Percentiles rank a stretch among this genome's conserved stretches.
Evolutionary conservation across 2,329 filamentous ascomycete species (phyloP).

Genomic region (Myriosclerotinia duriaeana): DNA sequence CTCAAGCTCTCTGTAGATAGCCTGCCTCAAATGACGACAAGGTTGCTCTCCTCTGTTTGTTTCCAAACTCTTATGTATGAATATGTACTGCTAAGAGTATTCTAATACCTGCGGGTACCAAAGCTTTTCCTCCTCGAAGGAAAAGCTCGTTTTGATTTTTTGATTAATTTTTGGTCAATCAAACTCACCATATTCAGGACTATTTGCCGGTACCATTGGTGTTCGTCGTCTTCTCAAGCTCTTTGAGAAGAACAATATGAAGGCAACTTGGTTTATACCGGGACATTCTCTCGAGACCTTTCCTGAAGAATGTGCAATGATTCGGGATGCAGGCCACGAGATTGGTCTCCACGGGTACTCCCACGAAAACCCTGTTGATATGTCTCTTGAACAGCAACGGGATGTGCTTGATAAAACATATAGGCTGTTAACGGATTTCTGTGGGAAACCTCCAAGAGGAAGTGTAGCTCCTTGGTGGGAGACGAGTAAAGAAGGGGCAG

Average conservation of each 20-base stretch:
- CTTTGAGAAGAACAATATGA: conserved; percentile 71
- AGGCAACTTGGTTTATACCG: conserved; percentile 65
- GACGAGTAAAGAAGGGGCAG: conserved; percentile 64
- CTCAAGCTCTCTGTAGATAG: neutral
- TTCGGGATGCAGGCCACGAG: conserved; percentile 64
- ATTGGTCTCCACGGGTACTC: conserved; percentile 69
- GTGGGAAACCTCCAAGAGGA: conserved; percentile 69
- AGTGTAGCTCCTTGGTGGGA: conserved; percentile 78
- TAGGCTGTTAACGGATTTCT: conserved; percentile 67
- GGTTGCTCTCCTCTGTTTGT: neutral
- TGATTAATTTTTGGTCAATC: neutral
- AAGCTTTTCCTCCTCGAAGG: neutral
- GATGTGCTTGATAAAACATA: conserved; percentile 75
- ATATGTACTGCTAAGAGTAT: neutral
- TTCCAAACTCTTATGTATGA: neutral
- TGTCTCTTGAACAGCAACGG: conserved; percentile 72
- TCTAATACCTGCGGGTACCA: neutral
- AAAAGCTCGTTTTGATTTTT: neutral
- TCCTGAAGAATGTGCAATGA: conserved; percentile 61
- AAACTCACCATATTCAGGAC: conserved; percentile 42
- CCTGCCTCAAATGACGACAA: neutral
- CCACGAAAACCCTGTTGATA: conserved; percentile 69
- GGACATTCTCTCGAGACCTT: conserved; percentile 65
- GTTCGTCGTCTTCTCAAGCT: conserved; percentile 66
- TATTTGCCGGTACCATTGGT: conserved; percentile 69